Evolutionary conservation across 106 monocot species (phyloP), one percentile per base, ranked within the genome.

Genomic region (Phalaenopsis aphrodite): DNA sequence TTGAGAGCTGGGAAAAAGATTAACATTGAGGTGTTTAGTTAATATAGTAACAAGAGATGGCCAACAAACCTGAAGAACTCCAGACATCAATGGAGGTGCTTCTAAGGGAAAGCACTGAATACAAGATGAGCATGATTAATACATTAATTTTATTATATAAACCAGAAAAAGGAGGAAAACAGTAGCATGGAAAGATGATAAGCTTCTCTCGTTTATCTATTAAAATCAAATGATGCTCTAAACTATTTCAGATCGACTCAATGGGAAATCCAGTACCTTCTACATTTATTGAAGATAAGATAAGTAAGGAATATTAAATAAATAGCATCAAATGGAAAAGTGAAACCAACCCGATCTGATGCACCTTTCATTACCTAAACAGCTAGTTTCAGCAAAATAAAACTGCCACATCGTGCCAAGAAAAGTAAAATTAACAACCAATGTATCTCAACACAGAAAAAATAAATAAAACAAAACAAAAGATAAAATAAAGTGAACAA

Each of bases 81-180:
- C 84, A 83, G 77, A 55, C 56, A 98, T 91, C 71, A 94, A 80
- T 45, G 94, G 88, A 77, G 94, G 97, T 5, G 90, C 87, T 78
- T 98, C 98, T 24, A 76, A 8, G 75, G 98, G 98, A 89, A 93
- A 98, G 78, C 85, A 91, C 98, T 98, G 79, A 85, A 92, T 41
- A 84, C 42, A 10, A 79, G 82, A 55, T 37, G 19, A 75, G 30
- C 41, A 41, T 76, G 75, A 47, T 81, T 61, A 83, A 58, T 58
- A 78, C 79, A 76, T 19, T 19, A 7, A n/a, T 24, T 30, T 48
- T 76, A 48, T 49, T 5, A 76, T 12, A 69, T 5, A 66, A 56
- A 0, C 5, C 61, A 41, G 17, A 15, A 43, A 74, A 49, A 49
- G 30, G 11, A 76, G 6, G 19, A 38, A 24, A 76, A 23, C 16